Evolutionary conservation across 2,329 filamentous ascomycete species (phyloP).

Genomic region (Geoglossum cookeanum): DNA sequence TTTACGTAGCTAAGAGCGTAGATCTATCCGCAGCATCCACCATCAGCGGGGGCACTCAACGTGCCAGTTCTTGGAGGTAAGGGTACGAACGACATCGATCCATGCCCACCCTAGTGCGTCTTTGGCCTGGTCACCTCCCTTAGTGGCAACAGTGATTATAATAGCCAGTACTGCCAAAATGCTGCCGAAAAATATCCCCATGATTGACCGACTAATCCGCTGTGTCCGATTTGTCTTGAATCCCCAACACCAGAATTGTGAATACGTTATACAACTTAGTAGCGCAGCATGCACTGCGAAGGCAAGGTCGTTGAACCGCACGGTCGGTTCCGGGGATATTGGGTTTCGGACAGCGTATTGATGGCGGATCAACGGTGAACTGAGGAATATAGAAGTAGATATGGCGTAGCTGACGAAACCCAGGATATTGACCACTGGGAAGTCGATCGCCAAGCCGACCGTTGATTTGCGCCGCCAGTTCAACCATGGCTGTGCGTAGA

Average conservation of each 20-base stretch:
- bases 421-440: constrained; percentile 54
- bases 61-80: constrained; percentile 15
- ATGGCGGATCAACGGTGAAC: constrained; percentile 52
- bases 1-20: constrained; percentile 74
- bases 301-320: constrained; percentile 73
- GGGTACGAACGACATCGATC: constrained; percentile 38
- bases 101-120: constrained; percentile 36
- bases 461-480: constrained; percentile 65
- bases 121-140: constrained; percentile 23
- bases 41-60: constrained; percentile 18
- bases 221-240: constrained; percentile 41
- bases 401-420: constrained; percentile 60
- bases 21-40: constrained; percentile 21
- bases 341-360: constrained; percentile 74
- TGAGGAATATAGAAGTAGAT: constrained; percentile 59
- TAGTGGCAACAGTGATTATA: constrained; percentile 23
- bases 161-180: constrained; percentile 26
- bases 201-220: constrained; percentile 39
- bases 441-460: constrained; percentile 70
- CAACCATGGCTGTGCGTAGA: constrained; percentile 76
- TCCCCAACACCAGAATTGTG: constrained; percentile 66
- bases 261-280: constrained; percentile 52
- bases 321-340: constrained; percentile 56
- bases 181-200: constrained; percentile 51
- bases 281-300: constrained; percentile 70